Conservation (phyloP, 225 moss, liverwort and hornwort genomes). For the Polytrichum commune region DNA sequence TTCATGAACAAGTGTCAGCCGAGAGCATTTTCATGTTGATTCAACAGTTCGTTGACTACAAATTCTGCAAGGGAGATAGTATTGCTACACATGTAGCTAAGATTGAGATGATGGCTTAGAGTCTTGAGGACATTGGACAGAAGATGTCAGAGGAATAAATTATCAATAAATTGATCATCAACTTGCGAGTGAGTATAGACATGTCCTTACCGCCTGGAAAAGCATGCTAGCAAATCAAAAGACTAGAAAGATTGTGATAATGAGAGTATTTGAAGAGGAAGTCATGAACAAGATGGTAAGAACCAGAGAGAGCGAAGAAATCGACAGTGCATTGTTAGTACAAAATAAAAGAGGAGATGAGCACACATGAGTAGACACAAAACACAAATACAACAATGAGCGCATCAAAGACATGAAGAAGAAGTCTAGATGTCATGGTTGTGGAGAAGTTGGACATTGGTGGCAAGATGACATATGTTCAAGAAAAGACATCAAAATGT, state of each 20-base stretch:
- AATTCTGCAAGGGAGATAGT: too few species aligned
- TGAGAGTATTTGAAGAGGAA: not conserved
- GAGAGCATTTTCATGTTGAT: too few species aligned
- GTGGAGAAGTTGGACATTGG: not conserved
- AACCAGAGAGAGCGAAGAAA: not conserved
- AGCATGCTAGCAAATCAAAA: not conserved
- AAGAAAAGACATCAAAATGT: not conserved
- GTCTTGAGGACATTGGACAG: not conserved
- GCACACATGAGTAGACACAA: too few species aligned
- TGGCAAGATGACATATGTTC: not conserved
- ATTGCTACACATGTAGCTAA: not conserved
- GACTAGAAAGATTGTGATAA: not conserved
- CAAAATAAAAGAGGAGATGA: too few species aligned
- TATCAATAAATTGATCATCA: not conserved
- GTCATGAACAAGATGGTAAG: not conserved
- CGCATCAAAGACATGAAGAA: too few species aligned
- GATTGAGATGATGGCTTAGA: not conserved
- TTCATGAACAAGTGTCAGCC: too few species aligned
- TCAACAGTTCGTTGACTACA: too few species aligned
- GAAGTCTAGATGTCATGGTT: not conserved
- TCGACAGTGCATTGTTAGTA: too few species aligned
- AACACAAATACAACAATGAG: too few species aligned
- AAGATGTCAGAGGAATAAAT: not conserved
- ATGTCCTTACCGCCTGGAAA: not conserved
- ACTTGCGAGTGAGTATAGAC: not conserved